Evolutionary conservation across 2,329 filamentous ascomycete genomes (phyloP), one percentile per base, ranked within the genome.

Genomic region (Aureobasidium vineae): DNA sequence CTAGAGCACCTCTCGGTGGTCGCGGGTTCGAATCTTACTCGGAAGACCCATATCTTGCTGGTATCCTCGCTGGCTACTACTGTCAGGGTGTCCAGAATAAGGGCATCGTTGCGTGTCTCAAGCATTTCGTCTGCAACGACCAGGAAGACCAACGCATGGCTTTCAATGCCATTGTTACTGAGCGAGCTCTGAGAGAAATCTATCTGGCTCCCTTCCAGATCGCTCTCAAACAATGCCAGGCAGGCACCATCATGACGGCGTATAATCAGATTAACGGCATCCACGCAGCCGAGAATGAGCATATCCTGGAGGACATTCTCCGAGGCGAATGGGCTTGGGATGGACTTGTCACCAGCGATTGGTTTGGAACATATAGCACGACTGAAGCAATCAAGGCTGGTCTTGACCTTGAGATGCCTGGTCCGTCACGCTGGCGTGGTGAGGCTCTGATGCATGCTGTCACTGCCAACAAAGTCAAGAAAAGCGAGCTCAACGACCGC

Each of bases 1-100:
- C 94, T 72, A 86, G 91, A n/a, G 90, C 90, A 61, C 91, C 91
- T 0, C 82, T 95, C 0, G 91, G 91, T 23, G 91, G 91, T 21
- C 84, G 91, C 68, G 92, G 92, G 70, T 96, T 95, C 71, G 91
- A 96, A 77, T 92, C 90, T 0, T 95, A 92, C 75, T 92, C 90
- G 0, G 91, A 95, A 76, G 91, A 95, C 71, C 91, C 91, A 0
- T 84, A 88, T 13, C 82, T 96, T 10, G 90, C 90, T 90, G 65
- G 89, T 3, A 88, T 91, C 72, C 83, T 90, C 66, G 87, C 84
- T 1, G 86, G 90, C 70, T 79, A 81, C 31, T 85, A 84, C 65
- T 80, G 86, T 40, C 82, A 79, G 60, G 86, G 89, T 31, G 78
- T 91, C 1, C 90, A 95, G 73, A 87, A 88, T 31, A 87, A 86